phyloP scores from a whole-genome alignment of 345 rosid species.

The Eucalyptus cloeziana region DNA sequence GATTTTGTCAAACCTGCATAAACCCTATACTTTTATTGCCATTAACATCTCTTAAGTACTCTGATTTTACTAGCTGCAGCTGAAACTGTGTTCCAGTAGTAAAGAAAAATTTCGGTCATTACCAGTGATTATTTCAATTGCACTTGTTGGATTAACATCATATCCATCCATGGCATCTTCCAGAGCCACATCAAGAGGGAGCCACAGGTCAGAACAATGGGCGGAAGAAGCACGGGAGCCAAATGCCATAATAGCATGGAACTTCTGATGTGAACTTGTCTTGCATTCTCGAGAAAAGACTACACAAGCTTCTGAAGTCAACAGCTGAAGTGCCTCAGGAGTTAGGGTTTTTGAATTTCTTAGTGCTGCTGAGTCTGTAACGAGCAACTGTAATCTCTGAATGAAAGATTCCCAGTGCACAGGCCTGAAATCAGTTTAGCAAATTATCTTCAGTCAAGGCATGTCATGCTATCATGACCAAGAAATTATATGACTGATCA shows the following conservation, averaged over 20 bases:
- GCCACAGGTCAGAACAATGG: slow-evolving; percentile 76
- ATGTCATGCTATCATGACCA: not conserved
- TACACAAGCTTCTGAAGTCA: slow-evolving; percentile 30
- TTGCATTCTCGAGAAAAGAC: slow-evolving; percentile 29
- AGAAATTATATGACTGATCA: not conserved
- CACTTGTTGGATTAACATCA: slow-evolving; percentile 66
- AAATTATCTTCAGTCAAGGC: not conserved
- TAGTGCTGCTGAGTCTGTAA: slow-evolving; percentile 41
- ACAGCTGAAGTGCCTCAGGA: slow-evolving; percentile 36
- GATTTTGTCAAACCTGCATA: slow-evolving; percentile 76
- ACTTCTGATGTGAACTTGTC: slow-evolving; percentile 30
- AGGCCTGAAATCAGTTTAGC: slow-evolving; percentile 27
- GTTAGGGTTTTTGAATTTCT: slow-evolving; percentile 35
- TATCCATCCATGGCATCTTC: slow-evolving; percentile 97
- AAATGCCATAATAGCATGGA: slow-evolving; percentile 43
- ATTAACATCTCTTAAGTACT: not conserved
- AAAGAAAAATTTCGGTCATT: not conserved
- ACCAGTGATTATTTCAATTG: slow-evolving; percentile 75
- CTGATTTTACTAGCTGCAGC: not conserved
- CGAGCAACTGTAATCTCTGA: slow-evolving; percentile 46
- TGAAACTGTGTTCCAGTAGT: not conserved
- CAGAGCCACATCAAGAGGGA: slow-evolving; percentile 83
- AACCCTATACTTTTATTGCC: not conserved
- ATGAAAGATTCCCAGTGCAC: slow-evolving; percentile 62
- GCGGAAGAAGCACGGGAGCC: slow-evolving; percentile 58